Percentiles rank a stretch among this genome's conserved stretches.
phyloP scores from a whole-genome alignment of 2,329 filamentous ascomycete species.

The Aspergillus pseudoglaucus region DNA sequence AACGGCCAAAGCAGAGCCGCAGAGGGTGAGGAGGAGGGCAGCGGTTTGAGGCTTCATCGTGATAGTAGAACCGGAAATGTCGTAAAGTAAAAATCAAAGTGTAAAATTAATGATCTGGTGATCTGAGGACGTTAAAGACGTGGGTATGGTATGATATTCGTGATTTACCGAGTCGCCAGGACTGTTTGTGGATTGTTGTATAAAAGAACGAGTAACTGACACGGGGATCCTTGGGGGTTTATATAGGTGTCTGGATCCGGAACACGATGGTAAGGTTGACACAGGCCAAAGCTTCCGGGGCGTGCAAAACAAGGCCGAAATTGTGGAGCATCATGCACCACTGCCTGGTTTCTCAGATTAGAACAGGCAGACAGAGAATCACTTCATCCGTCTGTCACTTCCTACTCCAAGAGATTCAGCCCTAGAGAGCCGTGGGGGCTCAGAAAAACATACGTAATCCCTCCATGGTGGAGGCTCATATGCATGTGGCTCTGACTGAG shows the following conservation, averaged over 20 bases:
- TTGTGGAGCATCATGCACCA: background rate
- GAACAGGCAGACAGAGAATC: background rate
- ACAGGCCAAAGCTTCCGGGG: background rate
- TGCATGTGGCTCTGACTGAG: background rate
- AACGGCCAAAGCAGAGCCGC: background rate
- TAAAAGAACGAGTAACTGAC: background rate
- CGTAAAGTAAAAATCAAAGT: background rate
- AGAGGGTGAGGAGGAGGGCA: background rate
- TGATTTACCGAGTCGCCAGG: background rate
- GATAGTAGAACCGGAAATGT: background rate
- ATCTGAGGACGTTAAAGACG: background rate
- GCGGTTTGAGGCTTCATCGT: constrained; percentile 1
- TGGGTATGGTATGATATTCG: background rate
- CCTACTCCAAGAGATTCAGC: background rate
- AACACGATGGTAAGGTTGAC: background rate
- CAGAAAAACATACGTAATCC: background rate
- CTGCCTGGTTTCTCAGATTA: background rate
- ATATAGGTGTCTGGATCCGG: background rate
- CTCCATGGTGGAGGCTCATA: background rate
- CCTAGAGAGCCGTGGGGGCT: background rate
- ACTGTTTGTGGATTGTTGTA: background rate
- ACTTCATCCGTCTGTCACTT: background rate
- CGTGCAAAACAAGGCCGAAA: background rate
- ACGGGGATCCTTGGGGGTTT: background rate
- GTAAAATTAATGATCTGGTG: background rate